These are phyloP conservation scores for Pseudopithomyces chartarum DNA, from an alignment of 2,329 filamentous ascomycete species.

Conservation along the genomic window DNA sequence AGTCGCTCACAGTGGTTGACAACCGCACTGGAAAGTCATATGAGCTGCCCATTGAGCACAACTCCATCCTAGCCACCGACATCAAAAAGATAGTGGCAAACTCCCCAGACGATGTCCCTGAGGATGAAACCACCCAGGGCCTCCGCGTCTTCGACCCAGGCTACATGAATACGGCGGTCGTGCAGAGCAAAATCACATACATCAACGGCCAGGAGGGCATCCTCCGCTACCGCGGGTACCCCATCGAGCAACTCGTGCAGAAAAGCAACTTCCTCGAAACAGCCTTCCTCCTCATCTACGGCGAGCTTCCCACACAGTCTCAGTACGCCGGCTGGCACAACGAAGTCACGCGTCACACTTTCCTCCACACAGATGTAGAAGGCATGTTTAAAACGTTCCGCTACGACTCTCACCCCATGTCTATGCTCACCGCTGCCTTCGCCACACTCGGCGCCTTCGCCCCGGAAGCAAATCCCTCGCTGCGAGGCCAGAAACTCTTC, in stretches of 20 bases:
- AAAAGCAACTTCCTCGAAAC: conserved; percentile 2
- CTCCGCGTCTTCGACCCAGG: background rate
- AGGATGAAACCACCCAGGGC: conserved; percentile 1
- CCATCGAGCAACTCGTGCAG: conserved; percentile 1
- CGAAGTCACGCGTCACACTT: background rate
- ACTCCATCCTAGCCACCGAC: conserved; percentile 1
- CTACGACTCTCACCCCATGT: conserved; percentile 1
- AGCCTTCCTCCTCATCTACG: background rate
- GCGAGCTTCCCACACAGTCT: background rate
- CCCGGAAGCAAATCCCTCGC: conserved; percentile 1
- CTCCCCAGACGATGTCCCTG: background rate
- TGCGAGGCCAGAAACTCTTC: background rate
- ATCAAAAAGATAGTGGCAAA: conserved; percentile 1
- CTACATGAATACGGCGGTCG: conserved; percentile 1
- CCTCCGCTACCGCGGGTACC: background rate
- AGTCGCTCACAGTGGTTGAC: conserved; percentile 1
- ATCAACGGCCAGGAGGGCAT: background rate
- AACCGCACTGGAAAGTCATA: conserved; percentile 4
- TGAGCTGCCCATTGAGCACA: background rate
- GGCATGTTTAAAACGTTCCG: conserved; percentile 1
- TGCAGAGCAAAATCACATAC: conserved; percentile 3
- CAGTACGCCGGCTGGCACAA: background rate
- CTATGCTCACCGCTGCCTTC: background rate
- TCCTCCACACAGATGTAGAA: background rate
- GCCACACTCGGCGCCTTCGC: conserved; percentile 1